Base-by-base conservation (phyloP, 345 rosid species). In the Nasturtium officinale region DNA sequence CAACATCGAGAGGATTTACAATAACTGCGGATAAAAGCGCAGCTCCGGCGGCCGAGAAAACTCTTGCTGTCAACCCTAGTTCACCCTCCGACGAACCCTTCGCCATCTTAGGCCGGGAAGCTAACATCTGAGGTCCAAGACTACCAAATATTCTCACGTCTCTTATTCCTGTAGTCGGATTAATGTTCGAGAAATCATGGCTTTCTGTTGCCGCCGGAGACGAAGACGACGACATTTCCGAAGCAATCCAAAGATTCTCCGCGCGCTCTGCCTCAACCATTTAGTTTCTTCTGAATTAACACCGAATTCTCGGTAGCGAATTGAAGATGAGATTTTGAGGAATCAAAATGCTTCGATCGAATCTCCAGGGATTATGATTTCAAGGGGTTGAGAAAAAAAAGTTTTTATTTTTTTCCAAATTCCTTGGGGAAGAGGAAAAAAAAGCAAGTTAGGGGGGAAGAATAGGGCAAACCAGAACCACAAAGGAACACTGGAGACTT, bases 1-100 rank as follows among this genome's bases (percentile, higher is more conserved):
- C 99, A 53, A 96, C 95, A 72, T 96, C 98, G 1, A 96, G 96
- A 70, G 99, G 99, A 73, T 96, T 96, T 58, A 92, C 90, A 25
- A 85, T 81, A 51, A 96, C 77, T 1, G 97, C 97, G 6, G 98
- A 92, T 1, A 92, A 74, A 79, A 96, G 59, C 8, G 99, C 96
- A 1, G 98, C 99, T 3, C 99, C 99, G 4, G 98, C 98, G 9
- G 97, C 99, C 1, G 98, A 90, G 53, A 85, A 69, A 71, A 89
- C 91, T 65, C 96, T 86, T 84, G 80, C 98, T 13, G 65, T 82
- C 8, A 90, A 21, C 35, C 97, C 98, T 55, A 92, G 67, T 11
- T 84, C 83, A 7, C 11, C 50, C n/a, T 81, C 87, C 35, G 82
- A 38, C 21, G 73, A 40, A n/a, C 26, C 76, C 42, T 38, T 71